Evolutionary conservation across 1,139 yeast species (phyloP), one percentile per base, ranked within the genome.

Genomic region (Hansenula sp.): DNA sequence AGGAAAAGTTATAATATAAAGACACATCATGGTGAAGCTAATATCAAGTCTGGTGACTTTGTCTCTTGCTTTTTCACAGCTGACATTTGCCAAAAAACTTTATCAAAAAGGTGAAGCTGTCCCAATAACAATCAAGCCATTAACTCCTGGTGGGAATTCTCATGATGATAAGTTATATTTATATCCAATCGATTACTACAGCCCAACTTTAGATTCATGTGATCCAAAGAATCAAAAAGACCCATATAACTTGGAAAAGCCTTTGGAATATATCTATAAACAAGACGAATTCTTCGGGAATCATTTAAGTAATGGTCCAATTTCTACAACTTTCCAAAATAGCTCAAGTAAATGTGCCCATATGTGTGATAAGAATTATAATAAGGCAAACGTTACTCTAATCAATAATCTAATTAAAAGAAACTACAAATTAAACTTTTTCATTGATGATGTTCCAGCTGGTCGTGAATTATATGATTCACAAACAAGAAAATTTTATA

Each of bases 61-160:
- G 8, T 12, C 28, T 15, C 15, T 25, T 13, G 29, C 36, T 12
- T 13, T 33, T 5, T 17, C 25, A 5, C 25, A 11, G 17, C 36
- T 5, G 6, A 12, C 5, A 16, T 5, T n/a, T 10, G 46, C 46
- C 0, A 36, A 25, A 5, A 41, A 25, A 21, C 16, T 40, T 24
- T 57, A 45, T 40, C 45, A 36, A 5, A 50, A 52, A n/a, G 56
- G 50, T 16, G 60, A 58, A n/a, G 34, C 41, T 0, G 36, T 59
- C 3, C 52, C 54, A 8, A 29, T 59, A 11, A 42, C 52, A 2
- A 57, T 58, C 19, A 55, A 55, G 32, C 49, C 59, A 0, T 41
- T 58, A 1, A 49, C 62, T 4, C 59, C 59, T 11, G 63, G 62
- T 24, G 63, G 63, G 7, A 57, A 58, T 18, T 46, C 57, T 1